Base-by-base conservation (phyloP, 2,329 filamentous ascomycete species). In the Colletotrichum sp. region DNA sequence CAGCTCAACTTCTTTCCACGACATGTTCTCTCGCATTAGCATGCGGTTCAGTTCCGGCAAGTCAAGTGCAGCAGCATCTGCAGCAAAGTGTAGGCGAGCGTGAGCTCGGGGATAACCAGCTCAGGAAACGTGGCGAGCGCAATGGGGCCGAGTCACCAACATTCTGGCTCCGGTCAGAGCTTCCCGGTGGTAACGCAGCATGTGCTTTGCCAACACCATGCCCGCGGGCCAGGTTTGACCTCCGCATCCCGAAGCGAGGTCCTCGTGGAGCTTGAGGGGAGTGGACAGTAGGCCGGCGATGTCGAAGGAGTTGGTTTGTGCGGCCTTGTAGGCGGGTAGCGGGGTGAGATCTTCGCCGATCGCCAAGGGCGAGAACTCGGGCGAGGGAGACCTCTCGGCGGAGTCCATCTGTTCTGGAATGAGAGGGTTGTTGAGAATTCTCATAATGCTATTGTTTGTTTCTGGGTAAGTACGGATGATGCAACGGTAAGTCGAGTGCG, bases 151-250 rank as follows among this genome's bases (percentile, higher is more conserved):
- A 39, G 63, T 65, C 81, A 90, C 93, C 84, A 84, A 98, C 95
- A 98, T 95, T 85, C 92, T 91, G 78, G 94, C 93, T 74, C 90
- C 87, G 73, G 85, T 85, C 78, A 98, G 84, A 79, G 91, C 87
- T n/a, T 90, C 86, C 77, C 87, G 88, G 80, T 95, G 94, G 81
- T 93, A 93, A 69, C 93, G 91, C 75, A 99, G 89, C 90, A 99
- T 91, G 83, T 99, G 98, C 84, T 94, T 95, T 24, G 94, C 91
- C 69, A 99, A 88, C 18, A 97, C 91, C 92, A 98, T 94, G 13
- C 97, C 97, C 1, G 96, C 96, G 5, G 96, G 96, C 97, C 97
- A 99, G 13, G 98, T 90, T 85, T 98, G 95, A 4, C 97, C 97
- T 65, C 97, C 97, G 84, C 97, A 99, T 76, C 97, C 97, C 78